phyloP scores from a whole-genome alignment of 495 filamentous ascomycete genomes.

The Achaetomiella virescens region DNA sequence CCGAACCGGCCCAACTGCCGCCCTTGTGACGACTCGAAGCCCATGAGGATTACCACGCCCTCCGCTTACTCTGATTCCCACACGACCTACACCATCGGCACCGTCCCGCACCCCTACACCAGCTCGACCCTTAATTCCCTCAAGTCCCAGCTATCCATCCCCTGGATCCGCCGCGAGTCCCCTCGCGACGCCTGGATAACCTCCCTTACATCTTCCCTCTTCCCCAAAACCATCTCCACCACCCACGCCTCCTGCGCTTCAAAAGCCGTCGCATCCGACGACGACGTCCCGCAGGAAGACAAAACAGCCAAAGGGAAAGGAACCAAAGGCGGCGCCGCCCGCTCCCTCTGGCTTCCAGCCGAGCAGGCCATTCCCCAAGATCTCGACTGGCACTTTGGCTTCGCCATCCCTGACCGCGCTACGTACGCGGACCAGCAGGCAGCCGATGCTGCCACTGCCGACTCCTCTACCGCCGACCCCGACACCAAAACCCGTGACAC shows the following conservation, averaged over 20 bases:
- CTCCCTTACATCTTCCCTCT: conserved; percentile 62
- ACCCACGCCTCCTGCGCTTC: conserved; percentile 61
- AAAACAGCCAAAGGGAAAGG: neutral
- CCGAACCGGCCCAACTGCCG: conserved; percentile 70
- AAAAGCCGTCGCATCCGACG: conserved; percentile 74
- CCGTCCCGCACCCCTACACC: conserved; percentile 87
- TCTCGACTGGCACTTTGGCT: conserved; percentile 86
- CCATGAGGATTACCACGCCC: conserved; percentile 53
- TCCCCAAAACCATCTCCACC: conserved; percentile 54
- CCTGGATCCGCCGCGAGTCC: conserved; percentile 68
- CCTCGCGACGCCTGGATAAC: conserved; percentile 75
- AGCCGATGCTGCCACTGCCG: too few species aligned
- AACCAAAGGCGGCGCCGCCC: conserved; percentile 26
- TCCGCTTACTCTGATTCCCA: conserved; percentile 54
- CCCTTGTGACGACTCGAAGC: conserved; percentile 58
- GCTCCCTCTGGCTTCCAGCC: conserved; percentile 74
- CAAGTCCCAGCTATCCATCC: conserved; percentile 49
- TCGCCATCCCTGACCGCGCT: conserved; percentile 58
- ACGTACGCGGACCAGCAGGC: conserved; percentile 30
- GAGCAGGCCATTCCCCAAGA: conserved; percentile 60
- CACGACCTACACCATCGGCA: conserved; percentile 70
- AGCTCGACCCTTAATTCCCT: conserved; percentile 52
- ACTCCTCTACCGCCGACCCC: conserved; percentile 38
- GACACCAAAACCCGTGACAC: conserved; percentile 8
- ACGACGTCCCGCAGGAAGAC: conserved; percentile 22